Conservation (phyloP, 2,329 filamentous ascomycete species). For the Aspergillus spinulosporus region DNA sequence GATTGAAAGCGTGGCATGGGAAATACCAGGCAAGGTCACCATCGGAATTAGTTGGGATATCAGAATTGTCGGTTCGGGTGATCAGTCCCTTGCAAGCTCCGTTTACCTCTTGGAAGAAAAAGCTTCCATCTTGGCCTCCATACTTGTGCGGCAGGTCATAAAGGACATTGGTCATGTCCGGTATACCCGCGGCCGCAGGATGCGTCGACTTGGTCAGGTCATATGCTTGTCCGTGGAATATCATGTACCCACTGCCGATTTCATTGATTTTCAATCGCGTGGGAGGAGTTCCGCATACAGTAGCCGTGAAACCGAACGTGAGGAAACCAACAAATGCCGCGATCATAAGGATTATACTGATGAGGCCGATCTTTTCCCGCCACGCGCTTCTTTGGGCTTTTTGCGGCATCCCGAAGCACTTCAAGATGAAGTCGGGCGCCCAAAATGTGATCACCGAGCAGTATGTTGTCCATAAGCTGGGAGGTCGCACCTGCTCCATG, state of each 20-base stretch:
- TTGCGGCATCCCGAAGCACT: constrained; percentile 79
- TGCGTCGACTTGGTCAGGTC: constrained; percentile 76
- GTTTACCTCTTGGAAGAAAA: constrained; percentile 98
- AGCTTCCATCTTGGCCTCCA: constrained; percentile 86
- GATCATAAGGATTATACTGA: constrained; percentile 87
- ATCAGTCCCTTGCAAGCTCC: constrained; percentile 93
- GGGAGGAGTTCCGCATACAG: constrained; percentile 74
- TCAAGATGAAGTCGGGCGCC: constrained; percentile 81
- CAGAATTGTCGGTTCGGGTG: constrained; percentile 66
- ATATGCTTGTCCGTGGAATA: constrained; percentile 91
- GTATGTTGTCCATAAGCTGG: constrained; percentile 92
- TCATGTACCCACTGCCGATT: constrained; percentile 82
- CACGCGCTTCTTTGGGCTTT: constrained; percentile 89
- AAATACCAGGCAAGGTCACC: constrained; percentile 94
- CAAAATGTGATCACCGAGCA: constrained; percentile 93
- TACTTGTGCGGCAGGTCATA: constrained; percentile 81
- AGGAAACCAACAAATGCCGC: constrained; percentile 90
- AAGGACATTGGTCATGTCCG: constrained; percentile 72
- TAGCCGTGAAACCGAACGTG: constrained; percentile 91
- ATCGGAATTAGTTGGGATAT: constrained; percentile 72
- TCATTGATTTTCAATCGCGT: constrained; percentile 78
- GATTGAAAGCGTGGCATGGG: constrained; percentile 86
- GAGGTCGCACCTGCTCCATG: constrained; percentile 67
- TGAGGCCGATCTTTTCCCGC: constrained; percentile 96
- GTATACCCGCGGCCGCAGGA: constrained; percentile 76